phyloP scores from a whole-genome alignment of 169 alveolate genomes.

The Cryptosporidium ubiquitum region DNA sequence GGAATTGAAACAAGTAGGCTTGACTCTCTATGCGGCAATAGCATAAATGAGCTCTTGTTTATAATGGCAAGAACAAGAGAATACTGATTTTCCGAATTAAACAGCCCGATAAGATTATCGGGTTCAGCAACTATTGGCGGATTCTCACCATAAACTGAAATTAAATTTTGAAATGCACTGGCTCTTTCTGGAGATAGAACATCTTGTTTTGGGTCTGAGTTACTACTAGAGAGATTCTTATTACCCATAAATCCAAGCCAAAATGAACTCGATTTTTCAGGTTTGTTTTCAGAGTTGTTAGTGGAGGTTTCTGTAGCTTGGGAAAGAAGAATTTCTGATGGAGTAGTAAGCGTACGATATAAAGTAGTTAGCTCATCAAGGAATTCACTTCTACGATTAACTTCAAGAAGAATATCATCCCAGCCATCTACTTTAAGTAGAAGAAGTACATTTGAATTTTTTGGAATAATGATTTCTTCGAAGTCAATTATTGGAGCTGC shows the following conservation, averaged over 20 bases:
- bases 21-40: constrained; percentile 69
- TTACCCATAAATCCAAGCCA: constrained; percentile 54
- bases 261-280: constrained; percentile 35
- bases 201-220: neutral
- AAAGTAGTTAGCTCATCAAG: constrained; percentile 33
- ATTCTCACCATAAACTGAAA: constrained; percentile 66
- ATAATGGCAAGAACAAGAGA: constrained; percentile 67
- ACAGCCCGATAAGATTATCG: constrained; percentile 59
- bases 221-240: neutral
- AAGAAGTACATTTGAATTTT: constrained; percentile 49
- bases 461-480: constrained; percentile 52
- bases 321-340: constrained; percentile 67
- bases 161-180: constrained; percentile 55
- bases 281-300: neutral
- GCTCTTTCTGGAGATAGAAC: constrained; percentile 54
- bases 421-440: constrained; percentile 58
- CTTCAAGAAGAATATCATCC: constrained; percentile 69
- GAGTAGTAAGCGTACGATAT: constrained; percentile 64
- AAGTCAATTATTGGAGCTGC: constrained; percentile 59
- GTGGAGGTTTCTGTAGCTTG: constrained; percentile 12
- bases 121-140: constrained; percentile 57
- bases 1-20: constrained; percentile 64
- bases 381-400: constrained; percentile 64
- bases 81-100: constrained; percentile 64
- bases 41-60: constrained; percentile 43